Base-by-base conservation (phyloP, 192 early-diverging fungal genomes). In the Fimicolochytrium jonesii region DNA sequence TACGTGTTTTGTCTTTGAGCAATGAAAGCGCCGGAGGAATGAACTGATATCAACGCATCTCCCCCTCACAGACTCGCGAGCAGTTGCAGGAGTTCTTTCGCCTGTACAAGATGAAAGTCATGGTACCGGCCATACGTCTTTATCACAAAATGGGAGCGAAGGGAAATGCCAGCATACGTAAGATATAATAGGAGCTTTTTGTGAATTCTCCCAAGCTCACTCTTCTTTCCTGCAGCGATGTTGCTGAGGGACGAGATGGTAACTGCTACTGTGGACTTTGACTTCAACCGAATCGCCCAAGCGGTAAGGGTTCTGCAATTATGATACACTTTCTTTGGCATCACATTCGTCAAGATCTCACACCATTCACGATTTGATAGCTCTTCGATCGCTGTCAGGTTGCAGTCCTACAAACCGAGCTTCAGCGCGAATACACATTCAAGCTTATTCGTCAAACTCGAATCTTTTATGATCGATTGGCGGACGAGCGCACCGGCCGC, bases 361-460 rank as follows among this genome's bases (percentile, higher is more conserved):
- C n/a, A n/a, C n/a, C n/a, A n/a, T n/a, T n/a, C n/a, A n/a, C n/a
- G 37, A 39, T 17, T 10, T 39, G 37, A 7, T 22, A 47, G 45
- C 53, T 55, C 2, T 83, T 80, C 54, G 77, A 80, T 30, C 71
- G 71, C 47, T 80, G 74, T 57, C 74, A 83, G 46, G 64, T 69
- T 15, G 57, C 61, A 2, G 51, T 68, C 1, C 67, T 83, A 4
- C 74, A 77, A 46, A 76, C 50, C 1, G 81, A 83, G 61, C 63
- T 83, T 7, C 29, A 57, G 17, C 64, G 81, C 4, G 52, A 72
- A 32, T 75, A 66, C 41, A 83, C 81, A 1, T 53, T 59, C 4
- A 39, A 70, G 31, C 15, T 76, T 2, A 23, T 80, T 11, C 25
- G 43, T 17, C 61, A 68, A 30, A 74, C 77, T 0, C 64, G 67